Evolutionary conservation across 139 green algal species (phyloP).

Genomic region (Mychonastes homosphaera): DNA sequence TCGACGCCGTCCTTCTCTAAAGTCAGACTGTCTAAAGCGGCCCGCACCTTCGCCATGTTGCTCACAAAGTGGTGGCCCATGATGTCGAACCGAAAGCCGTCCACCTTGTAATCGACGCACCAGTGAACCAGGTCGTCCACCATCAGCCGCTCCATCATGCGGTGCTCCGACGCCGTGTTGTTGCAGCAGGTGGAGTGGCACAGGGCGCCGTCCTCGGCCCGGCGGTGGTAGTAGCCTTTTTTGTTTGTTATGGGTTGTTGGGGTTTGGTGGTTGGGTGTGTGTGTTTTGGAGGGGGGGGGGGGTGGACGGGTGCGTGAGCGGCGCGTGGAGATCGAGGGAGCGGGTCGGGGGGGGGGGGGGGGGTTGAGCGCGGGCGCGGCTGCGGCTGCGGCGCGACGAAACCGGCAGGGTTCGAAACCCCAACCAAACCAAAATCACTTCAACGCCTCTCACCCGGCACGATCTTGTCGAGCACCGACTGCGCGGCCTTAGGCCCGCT

Average conservation of each 20-base stretch:
- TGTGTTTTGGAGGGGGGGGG: no score
- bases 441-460: no score
- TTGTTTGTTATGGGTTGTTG: no score
- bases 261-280: no score
- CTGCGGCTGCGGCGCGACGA: no score
- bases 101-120: constrained; percentile 70
- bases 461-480: constrained; percentile 64
- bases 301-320: no score
- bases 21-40: constrained; percentile 38
- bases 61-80: constrained; percentile 75
- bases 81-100: constrained; percentile 64
- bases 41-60: constrained; percentile 55
- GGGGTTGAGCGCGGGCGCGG: no score
- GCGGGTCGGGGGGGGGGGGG: no score
- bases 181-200: constrained; percentile 73
- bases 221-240: constrained; percentile 83
- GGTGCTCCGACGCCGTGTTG: constrained; percentile 82
- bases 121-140: constrained; percentile 80
- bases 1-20: constrained; percentile 52
- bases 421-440: no score
- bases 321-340: no score
- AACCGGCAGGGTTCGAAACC: no score
- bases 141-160: constrained; percentile 75
- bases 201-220: constrained; percentile 38
- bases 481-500: constrained; percentile 28